Evolutionary conservation across 1,284 basidiomycete species (phyloP).

Genomic region (Pterula multifida): DNA sequence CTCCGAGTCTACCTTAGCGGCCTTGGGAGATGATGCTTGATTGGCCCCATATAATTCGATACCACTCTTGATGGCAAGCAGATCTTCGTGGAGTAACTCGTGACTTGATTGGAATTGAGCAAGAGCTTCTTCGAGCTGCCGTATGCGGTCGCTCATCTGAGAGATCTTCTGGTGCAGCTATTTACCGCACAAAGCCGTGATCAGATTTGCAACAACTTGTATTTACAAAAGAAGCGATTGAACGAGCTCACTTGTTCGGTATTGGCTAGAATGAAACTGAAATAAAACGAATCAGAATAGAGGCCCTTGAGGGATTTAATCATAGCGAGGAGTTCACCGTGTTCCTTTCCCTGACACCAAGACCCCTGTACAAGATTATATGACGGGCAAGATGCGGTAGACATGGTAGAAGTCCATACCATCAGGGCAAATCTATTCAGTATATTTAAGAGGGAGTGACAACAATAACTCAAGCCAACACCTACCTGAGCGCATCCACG

Average conservation of each 20-base stretch:
- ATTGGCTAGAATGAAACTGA: slow-evolving; percentile 60
- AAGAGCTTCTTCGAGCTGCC: slow-evolving; percentile 67
- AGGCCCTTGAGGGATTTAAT: slow-evolving; percentile 4
- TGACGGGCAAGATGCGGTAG: slow-evolving; percentile 2
- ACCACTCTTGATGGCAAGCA: slow-evolving; percentile 45
- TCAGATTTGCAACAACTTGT: slow-evolving; percentile 16
- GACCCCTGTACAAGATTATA: slow-evolving; percentile 32
- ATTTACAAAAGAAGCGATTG: slow-evolving; percentile 53
- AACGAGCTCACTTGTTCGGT: slow-evolving; percentile 62
- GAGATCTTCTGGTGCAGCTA: slow-evolving; percentile 54
- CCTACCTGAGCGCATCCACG: slow-evolving; percentile 35
- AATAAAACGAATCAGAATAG: slow-evolving; percentile 3
- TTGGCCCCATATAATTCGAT: neutral
- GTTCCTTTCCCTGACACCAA: slow-evolving; percentile 68
- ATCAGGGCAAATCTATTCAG: slow-evolving; percentile 54
- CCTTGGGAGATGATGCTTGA: neutral
- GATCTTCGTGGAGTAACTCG: slow-evolving; percentile 40
- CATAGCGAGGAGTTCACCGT: slow-evolving; percentile 23
- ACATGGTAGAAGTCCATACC: slow-evolving; percentile 24
- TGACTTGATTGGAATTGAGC: slow-evolving; percentile 40
- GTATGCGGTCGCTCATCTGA: slow-evolving; percentile 63
- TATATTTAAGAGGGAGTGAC: slow-evolving; percentile 9
- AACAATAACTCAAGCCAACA: neutral
- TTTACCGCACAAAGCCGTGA: neutral
- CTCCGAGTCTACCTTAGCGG: neutral